Evolutionary conservation across 2,329 filamentous ascomycete genomes (phyloP).

Genomic region (Aspergillus sp.): DNA sequence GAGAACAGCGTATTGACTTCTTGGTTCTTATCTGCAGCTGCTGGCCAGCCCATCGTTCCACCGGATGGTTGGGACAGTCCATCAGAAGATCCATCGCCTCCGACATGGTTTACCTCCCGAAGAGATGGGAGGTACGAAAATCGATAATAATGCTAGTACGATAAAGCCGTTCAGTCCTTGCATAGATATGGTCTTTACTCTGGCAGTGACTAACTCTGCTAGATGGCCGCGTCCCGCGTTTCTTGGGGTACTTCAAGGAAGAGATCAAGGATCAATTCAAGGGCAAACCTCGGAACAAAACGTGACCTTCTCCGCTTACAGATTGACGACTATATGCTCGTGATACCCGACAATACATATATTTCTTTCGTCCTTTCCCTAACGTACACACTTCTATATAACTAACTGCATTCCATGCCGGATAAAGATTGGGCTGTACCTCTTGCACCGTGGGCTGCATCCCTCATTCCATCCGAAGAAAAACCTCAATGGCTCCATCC

Average conservation of each 20-base stretch:
- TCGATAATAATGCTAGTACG: constrained; percentile 30
- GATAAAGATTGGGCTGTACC: constrained; percentile 18
- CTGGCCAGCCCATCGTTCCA: constrained; percentile 38
- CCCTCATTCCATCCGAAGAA: constrained; percentile 22
- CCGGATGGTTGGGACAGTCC: constrained; percentile 35
- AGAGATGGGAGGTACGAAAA: constrained; percentile 36
- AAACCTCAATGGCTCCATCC: constrained; percentile 8
- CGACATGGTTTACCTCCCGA: constrained; percentile 36
- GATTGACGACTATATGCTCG: not conserved
- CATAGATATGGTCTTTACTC: not conserved
- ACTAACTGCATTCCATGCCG: constrained; percentile 3
- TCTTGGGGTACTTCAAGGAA: constrained; percentile 35
- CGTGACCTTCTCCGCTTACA: constrained; percentile 8
- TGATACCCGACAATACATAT: constrained; percentile 12
- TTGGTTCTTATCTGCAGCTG: constrained; percentile 21
- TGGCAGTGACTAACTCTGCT: constrained; percentile 3
- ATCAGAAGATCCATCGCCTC: constrained; percentile 34
- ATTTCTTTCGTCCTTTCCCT: not conserved
- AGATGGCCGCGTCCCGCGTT: constrained; percentile 24
- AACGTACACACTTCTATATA: no score
- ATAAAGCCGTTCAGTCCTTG: no score
- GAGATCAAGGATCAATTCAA: constrained; percentile 37
- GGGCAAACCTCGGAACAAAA: constrained; percentile 26
- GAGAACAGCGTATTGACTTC: not conserved
- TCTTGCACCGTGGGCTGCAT: constrained; percentile 12